Evolutionary conservation across 352 stramenopile species (phyloP), one percentile per base, ranked within the genome.

Genomic region (Aphanomyces stellatus): DNA sequence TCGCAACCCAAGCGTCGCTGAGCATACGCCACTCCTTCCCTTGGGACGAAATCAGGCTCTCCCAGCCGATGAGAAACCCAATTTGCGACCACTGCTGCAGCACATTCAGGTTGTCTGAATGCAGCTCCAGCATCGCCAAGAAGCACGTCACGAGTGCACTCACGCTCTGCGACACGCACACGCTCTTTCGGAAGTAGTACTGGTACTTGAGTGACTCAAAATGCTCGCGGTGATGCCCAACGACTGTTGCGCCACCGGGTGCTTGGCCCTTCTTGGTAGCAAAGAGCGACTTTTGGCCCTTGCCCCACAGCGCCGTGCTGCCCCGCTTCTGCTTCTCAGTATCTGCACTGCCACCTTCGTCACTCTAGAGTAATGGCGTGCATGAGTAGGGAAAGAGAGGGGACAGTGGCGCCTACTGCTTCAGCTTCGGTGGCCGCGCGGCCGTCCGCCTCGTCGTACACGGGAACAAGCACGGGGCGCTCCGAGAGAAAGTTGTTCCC

Each of bases 1-100:
- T 93, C 2, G 90, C 86, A 15, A 93, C 88, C 77, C 82, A 93
- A 3, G 91, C 80, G 55, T 97, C 90, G 22, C 88, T 90, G 30
- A 99, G 85, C 96, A 98, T 98, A 41, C 85, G 88, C 35, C 98
- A 69, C 65, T 99, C 96, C 68, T 98, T 97, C 28, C 93, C 95
- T 42, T 97, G 91, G 15, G 95, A 96, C 63, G 87, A 97, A 27
- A 99, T 89, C 1, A 99, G 76, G 40, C 91, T 96, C 75, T 98
- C 93, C 83, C 96, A 98, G 27, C 89, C 92, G 49, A 98, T 88
- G 13, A 97, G 67, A 61, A 96, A 96, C 0, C 87, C 87, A 24
- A 90, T 75, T 27, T 71, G 69, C 0, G 79, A 79, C 61, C 91
- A 74, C 69, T 93, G 85, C 68, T 86, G 72, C 28, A 96, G 70